phyloP scores from a whole-genome alignment of 805 yeast species.

The Yarrowia sp. region DNA sequence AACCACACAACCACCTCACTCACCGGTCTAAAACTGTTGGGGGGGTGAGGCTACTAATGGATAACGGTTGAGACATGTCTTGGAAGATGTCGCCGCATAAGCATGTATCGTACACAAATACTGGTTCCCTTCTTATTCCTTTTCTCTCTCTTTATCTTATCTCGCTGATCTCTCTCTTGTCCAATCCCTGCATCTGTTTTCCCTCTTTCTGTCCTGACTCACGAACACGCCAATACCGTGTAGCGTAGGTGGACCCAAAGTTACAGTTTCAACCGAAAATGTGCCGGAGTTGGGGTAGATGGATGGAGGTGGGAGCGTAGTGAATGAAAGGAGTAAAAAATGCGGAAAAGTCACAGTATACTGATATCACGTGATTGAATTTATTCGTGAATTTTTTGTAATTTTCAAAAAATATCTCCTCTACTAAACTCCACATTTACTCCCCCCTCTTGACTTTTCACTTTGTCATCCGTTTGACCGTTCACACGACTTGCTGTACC shows the following conservation, averaged over 20 bases:
- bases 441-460: background rate
- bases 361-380: background rate
- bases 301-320: too few relatives aligned
- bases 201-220: background rate
- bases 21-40: conserved; percentile 10
- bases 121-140: too few relatives aligned
- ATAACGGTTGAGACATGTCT: conserved; percentile 19
- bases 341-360: too few relatives aligned
- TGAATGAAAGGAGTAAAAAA: too few relatives aligned
- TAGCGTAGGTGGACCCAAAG: background rate
- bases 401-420: too few relatives aligned
- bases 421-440: too few relatives aligned
- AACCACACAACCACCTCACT: background rate
- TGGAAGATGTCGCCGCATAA: too few relatives aligned
- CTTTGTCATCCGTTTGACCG: conserved; percentile 25
- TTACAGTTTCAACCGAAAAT: conserved; percentile 16
- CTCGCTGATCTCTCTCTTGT: background rate
- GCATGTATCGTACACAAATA: too few relatives aligned
- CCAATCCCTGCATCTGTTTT: background rate
- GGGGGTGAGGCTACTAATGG: background rate
- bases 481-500: conserved; percentile 16
- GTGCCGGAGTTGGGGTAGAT: conserved; percentile 13
- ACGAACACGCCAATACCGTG: background rate
- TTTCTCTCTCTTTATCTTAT: too few relatives aligned
- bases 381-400: too few relatives aligned